These are phyloP conservation scores for Friedmanniomyces simplex DNA, from an alignment of 495 filamentous ascomycete genomes.

Conservation along the genomic window DNA sequence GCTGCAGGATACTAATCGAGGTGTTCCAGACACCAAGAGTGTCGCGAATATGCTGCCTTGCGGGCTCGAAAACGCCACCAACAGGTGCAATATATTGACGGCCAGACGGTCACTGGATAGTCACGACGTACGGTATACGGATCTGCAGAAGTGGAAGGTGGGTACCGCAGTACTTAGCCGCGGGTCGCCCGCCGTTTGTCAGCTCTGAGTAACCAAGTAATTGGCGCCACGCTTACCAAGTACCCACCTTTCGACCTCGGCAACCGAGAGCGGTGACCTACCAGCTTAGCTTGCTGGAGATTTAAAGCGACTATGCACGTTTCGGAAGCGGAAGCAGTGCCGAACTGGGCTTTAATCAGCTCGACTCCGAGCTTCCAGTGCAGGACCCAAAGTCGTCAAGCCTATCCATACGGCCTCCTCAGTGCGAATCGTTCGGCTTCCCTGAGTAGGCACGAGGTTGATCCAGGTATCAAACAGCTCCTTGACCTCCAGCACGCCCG, in stretches of 20 bases:
- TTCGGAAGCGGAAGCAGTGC: neutral
- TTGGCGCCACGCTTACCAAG: neutral
- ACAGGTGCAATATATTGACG: neutral
- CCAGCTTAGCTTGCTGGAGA: neutral
- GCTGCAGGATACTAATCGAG: neutral
- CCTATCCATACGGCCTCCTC: slow-evolving; percentile 70
- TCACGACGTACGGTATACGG: neutral
- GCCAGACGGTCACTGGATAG: neutral
- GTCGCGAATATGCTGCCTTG: too few relatives aligned
- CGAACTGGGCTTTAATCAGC: neutral
- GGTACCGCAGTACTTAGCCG: neutral
- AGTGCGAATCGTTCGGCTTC: slow-evolving; percentile 64
- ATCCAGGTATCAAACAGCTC: slow-evolving; percentile 72
- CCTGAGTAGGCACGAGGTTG: slow-evolving; percentile 61
- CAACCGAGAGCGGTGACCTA: neutral
- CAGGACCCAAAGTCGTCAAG: slow-evolving; percentile 46
- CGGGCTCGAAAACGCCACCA: neutral
- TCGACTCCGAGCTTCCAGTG: slow-evolving; percentile 27
- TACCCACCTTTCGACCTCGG: neutral
- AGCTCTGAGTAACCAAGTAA: neutral
- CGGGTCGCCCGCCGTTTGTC: neutral
- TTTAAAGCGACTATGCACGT: neutral
- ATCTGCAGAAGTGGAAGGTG: neutral
- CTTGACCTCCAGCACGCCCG: slow-evolving; percentile 41
- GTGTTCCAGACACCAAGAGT: neutral